phyloP scores from a whole-genome alignment of 2,329 filamentous ascomycete species.

The Gnomoniopsis sp. region DNA sequence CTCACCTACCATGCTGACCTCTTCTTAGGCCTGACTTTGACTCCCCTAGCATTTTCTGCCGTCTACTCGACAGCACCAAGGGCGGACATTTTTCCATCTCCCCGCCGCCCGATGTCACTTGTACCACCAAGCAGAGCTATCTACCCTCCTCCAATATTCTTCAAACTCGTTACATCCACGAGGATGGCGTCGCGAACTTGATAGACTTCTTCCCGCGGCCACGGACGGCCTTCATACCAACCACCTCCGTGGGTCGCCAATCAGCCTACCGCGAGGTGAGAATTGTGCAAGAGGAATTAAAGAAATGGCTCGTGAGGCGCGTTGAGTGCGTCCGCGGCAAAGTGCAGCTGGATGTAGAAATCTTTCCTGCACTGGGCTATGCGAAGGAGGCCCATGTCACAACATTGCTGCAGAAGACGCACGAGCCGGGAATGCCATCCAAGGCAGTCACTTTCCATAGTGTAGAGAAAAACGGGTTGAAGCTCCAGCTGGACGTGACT shows the following conservation, averaged over 20 bases:
- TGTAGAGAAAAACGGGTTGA: slow-evolving; percentile 29
- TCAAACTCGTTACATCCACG: slow-evolving; percentile 73
- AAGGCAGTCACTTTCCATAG: slow-evolving; percentile 63
- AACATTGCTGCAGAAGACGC: slow-evolving; percentile 45
- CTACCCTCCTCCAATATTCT: slow-evolving; percentile 72
- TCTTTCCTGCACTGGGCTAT: slow-evolving; percentile 73
- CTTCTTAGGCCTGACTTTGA: slow-evolving; percentile 69
- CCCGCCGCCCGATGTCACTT: slow-evolving; percentile 46
- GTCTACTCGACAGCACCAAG: slow-evolving; percentile 70
- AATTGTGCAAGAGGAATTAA: slow-evolving; percentile 58
- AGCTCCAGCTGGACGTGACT: slow-evolving; percentile 65
- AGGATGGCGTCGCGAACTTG: slow-evolving; percentile 70
- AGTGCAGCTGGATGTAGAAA: slow-evolving; percentile 63
- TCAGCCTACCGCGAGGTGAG: slow-evolving; percentile 52
- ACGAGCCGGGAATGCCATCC: slow-evolving; percentile 41
- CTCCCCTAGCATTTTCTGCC: slow-evolving; percentile 72
- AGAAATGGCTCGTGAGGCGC: slow-evolving; percentile 67
- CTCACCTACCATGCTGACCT: neutral
- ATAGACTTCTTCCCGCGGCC: slow-evolving; percentile 75
- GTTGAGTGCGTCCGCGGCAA: slow-evolving; percentile 69
- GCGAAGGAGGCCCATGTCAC: slow-evolving; percentile 60
- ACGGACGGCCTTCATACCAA: slow-evolving; percentile 47
- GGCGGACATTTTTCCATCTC: slow-evolving; percentile 70
- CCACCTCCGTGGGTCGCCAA: slow-evolving; percentile 26
- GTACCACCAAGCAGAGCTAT: slow-evolving; percentile 75